Evolutionary conservation across 371 early-diverging fungal genomes (phyloP).

Genomic region (Umbelopsis sp.): DNA sequence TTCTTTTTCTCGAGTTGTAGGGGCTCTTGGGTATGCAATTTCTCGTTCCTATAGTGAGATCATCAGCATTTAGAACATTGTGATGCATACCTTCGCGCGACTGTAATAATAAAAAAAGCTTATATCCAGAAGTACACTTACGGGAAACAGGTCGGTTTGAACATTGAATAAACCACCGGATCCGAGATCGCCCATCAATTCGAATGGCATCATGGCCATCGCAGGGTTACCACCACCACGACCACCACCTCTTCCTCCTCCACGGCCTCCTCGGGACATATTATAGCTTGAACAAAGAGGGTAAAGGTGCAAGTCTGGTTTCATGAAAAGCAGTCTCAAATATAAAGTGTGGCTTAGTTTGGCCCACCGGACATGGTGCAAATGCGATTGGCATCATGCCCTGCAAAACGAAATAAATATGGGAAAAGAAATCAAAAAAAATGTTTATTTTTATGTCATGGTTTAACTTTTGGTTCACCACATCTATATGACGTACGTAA

Average conservation of each 20-base stretch:
- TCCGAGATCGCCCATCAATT: conserved; percentile 47
- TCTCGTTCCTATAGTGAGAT: conserved; percentile 40
- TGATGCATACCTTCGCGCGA: background rate
- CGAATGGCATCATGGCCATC: conserved; percentile 50
- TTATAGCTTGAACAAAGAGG: conserved; percentile 2
- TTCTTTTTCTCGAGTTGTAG: conserved; percentile 36
- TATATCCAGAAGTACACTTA: conserved; percentile 24
- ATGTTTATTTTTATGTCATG: too few species aligned
- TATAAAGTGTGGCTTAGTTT: too few species aligned
- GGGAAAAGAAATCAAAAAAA: too few species aligned
- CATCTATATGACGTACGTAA: too few species aligned
- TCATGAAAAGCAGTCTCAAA: too few species aligned
- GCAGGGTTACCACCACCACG: conserved; percentile 46
- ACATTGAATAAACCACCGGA: conserved; percentile 48
- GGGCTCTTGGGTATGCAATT: conserved; percentile 50
- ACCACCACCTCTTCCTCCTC: conserved; percentile 44
- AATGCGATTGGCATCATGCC: too few species aligned
- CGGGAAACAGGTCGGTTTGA: conserved; percentile 49
- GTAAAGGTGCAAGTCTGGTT: too few species aligned
- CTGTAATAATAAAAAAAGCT: background rate
- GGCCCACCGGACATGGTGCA: too few species aligned
- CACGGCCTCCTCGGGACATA: conserved; percentile 38
- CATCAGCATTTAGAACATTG: background rate
- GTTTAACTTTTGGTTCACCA: too few species aligned
- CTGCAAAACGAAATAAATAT: too few species aligned